Evolutionary conservation across 192 early-diverging fungal genomes (phyloP).

Genomic region (Podila horticola): DNA sequence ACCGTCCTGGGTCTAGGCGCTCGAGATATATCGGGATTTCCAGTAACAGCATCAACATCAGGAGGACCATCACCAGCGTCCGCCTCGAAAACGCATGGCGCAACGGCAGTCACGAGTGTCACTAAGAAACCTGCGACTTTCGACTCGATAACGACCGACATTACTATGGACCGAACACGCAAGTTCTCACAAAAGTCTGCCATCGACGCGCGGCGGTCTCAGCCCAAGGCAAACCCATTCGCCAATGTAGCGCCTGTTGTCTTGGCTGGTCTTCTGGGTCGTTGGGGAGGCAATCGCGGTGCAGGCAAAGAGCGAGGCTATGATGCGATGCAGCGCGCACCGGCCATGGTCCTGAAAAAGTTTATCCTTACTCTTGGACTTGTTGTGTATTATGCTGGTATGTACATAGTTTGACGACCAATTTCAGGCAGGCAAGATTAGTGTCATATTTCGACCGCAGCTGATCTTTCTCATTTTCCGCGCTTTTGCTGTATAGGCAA

Average conservation of each 20-base stretch:
- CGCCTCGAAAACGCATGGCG: neutral
- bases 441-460: too few species aligned
- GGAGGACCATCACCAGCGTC: neutral
- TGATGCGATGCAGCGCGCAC: constrained; percentile 37
- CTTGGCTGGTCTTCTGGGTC: constrained; percentile 36
- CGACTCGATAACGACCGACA: constrained; percentile 14
- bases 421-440: neutral
- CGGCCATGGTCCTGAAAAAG: constrained; percentile 31
- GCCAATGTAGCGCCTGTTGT: constrained; percentile 35
- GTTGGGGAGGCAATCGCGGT: constrained; percentile 52
- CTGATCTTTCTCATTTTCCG: neutral
- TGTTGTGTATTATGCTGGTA: constrained; percentile 41
- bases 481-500: constrained; percentile 8
- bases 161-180: constrained; percentile 24
- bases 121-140: constrained; percentile 16
- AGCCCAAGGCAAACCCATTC: constrained; percentile 44
- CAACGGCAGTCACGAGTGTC: neutral
- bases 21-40: constrained; percentile 25
- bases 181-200: constrained; percentile 39
- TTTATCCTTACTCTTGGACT: constrained; percentile 35
- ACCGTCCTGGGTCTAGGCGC: constrained; percentile 30
- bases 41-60: neutral
- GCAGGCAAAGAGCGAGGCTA: constrained; percentile 41
- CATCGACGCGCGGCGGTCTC: constrained; percentile 31
- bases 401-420: neutral